Base-by-base conservation (phyloP, 495 filamentous ascomycete species). In the Penicillium flavigenum region DNA sequence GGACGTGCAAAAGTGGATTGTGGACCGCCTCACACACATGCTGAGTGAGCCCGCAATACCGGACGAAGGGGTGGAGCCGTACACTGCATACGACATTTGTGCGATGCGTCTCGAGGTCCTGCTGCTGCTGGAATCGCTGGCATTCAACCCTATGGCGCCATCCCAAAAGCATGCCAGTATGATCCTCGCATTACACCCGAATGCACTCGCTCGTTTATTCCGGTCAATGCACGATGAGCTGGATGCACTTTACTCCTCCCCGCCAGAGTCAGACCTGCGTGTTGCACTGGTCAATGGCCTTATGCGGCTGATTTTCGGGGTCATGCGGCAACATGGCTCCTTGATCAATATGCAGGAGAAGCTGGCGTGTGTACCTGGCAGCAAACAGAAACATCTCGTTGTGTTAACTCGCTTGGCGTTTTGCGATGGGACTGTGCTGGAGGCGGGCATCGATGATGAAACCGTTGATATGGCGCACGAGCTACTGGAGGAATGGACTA, bases 371-470 rank as follows among this genome's bases (percentile, higher is more conserved):
- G 72, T 87, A 2, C 72, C 73, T 1, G 84, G 84, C n/a, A 82
- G 81, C 14, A 77, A 77, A 52, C 85, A 89, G 59, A 88, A 88
- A 57, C 82, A 86, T 56, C 70, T 87, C 1, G 82, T 88, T 9
- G 78, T 81, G 12, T 71, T 91, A 56, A 87, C 86, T 10, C 73
- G 88, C 11, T 64, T 90, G 31, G 87, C 88, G 1, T 89, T 90
- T 55, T 83, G 79, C 46, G 85, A 88, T 56, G 80, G 81, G 4
- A 60, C 78, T 6, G 74, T 85, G 44, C 67, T 88, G 14, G 88
- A 90, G 66, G 72, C 72, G 20, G 86, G 85, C 3, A 86, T 91
- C 51, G 81, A 86, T 20, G 83, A 88, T 49, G 85, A 86, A 47
- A 83, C 83, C 12, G 78, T 85, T 19, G 85, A 88, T 51, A 81